These are phyloP conservation scores for Sclerotiophoma versabilis DNA, from an alignment of 2,329 filamentous ascomycete genomes.

Conservation along the genomic window DNA sequence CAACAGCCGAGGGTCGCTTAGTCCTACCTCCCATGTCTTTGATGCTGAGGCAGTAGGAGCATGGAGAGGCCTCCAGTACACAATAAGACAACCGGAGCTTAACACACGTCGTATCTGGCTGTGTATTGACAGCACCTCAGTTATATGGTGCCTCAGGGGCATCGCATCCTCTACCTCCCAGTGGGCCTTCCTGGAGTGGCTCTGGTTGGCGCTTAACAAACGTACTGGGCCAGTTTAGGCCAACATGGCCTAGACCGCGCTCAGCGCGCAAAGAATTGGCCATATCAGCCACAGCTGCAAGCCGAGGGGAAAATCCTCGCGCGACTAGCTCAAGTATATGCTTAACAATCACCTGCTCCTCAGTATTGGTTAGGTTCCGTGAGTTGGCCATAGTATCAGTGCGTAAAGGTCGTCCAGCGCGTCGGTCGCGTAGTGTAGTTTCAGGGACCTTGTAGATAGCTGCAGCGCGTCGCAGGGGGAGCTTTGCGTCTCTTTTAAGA, in stretches of 20 bases:
- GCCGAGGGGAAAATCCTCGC: no score
- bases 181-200: no score
- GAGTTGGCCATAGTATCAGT: neutral
- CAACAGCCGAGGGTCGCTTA: neutral
- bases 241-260: no score
- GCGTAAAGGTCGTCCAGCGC: neutral
- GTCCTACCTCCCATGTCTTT: neutral
- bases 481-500: no score
- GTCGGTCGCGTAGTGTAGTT: neutral
- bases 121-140: neutral
- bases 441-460: neutral
- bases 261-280: no score
- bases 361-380: neutral
- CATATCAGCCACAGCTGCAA: no score
- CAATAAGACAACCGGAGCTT: neutral
- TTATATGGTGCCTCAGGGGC: neutral
- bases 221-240: no score
- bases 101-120: neutral
- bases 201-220: no score
- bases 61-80: neutral
- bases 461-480: neutral
- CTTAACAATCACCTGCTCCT: no score
- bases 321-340: no score
- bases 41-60: neutral
- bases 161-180: no score